Conservation (phyloP, 192 early-diverging fungal genomes). For the Coemansia sp. region DNA sequence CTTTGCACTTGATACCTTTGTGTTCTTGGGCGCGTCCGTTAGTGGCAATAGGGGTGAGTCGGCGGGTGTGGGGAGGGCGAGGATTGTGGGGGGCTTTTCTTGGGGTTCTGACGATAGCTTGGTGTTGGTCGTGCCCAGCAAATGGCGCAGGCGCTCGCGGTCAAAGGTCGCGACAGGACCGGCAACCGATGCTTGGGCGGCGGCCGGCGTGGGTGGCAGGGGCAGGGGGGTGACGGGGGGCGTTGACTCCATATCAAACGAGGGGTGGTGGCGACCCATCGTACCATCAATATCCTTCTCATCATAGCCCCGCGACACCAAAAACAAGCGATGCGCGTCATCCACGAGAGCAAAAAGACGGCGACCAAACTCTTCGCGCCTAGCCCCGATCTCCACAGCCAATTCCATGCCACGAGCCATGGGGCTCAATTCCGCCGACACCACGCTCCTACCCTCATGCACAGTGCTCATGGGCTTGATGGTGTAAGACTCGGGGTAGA, state of each 20-base stretch:
- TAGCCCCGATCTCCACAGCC: constrained; percentile 36
- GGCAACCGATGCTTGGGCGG: not conserved
- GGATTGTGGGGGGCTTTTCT: not conserved
- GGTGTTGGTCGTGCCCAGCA: constrained; percentile 8
- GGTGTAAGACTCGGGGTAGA: constrained; percentile 56
- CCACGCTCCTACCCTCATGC: constrained; percentile 25
- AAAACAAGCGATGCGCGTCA: constrained; percentile 21
- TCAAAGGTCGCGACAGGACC: constrained; percentile 27
- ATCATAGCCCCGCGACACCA: constrained; percentile 18
- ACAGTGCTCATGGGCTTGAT: constrained; percentile 18
- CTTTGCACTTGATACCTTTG: constrained; percentile 11
- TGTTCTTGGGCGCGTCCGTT: not conserved
- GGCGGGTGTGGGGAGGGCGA: constrained; percentile 22
- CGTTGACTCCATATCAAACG: constrained; percentile 35
- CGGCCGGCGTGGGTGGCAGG: constrained; percentile 18
- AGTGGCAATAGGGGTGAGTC: constrained; percentile 25
- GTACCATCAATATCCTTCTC: not conserved
- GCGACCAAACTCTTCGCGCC: constrained; percentile 21
- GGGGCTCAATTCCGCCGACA: constrained; percentile 43
- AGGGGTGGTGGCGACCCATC: constrained; percentile 22
- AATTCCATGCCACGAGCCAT: constrained; percentile 9
- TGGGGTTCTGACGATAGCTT: not conserved
- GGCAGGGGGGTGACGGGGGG: constrained; percentile 18
- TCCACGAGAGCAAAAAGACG: constrained; percentile 14
- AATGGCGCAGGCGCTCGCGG: constrained; percentile 33